A percentile compares a stretch with the other conserved stretches of the same genome.
Conservation (phyloP, 495 filamentous ascomycete species). For the Lindgomyces ingoldianus region DNA sequence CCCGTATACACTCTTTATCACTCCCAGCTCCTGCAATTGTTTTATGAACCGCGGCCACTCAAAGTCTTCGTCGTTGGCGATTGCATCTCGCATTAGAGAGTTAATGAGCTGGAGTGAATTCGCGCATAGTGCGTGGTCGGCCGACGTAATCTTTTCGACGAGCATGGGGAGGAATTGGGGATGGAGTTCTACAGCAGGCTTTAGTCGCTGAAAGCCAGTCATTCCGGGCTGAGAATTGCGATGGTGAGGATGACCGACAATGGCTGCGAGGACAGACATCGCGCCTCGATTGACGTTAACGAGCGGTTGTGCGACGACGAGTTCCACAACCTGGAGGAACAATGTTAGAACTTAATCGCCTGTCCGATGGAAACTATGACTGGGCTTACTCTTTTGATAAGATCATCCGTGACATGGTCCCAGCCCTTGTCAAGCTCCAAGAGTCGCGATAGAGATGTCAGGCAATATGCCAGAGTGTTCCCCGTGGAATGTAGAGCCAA, state of each 20-base stretch:
- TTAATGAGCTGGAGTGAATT: slow-evolving; percentile 96
- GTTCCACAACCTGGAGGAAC: slow-evolving; percentile 69
- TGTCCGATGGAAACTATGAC: neutral
- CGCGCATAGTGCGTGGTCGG: slow-evolving; percentile 93
- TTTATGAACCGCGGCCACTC: slow-evolving; percentile 98
- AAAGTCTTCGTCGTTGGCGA: slow-evolving; percentile 70
- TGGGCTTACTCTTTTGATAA: slow-evolving; percentile 65
- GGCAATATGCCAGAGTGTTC: slow-evolving; percentile 91
- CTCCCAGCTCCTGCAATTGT: slow-evolving; percentile 84
- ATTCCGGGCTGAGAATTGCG: slow-evolving; percentile 51
- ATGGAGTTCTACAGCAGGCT: slow-evolving; percentile 85
- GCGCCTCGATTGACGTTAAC: slow-evolving; percentile 96
- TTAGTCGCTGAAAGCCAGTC: slow-evolving; percentile 70
- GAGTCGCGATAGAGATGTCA: slow-evolving; percentile 81
- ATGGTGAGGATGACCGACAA: slow-evolving; percentile 79
- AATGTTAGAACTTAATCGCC: slow-evolving; percentile 1
- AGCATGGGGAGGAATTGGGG: slow-evolving; percentile 95
- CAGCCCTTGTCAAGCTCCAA: slow-evolving; percentile 97
- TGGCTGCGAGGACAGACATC: slow-evolving; percentile 91
- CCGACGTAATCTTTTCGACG: slow-evolving; percentile 82
- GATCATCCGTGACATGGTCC: slow-evolving; percentile 71
- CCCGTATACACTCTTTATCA: slow-evolving; percentile 85
- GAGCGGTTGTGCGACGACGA: slow-evolving; percentile 92
- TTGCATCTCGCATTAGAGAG: slow-evolving; percentile 87
- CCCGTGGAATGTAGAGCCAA: slow-evolving; percentile 81